Evolutionary conservation across 164 flowering plant species (phyloP).

Genomic region (Pachysandra terminalis): DNA sequence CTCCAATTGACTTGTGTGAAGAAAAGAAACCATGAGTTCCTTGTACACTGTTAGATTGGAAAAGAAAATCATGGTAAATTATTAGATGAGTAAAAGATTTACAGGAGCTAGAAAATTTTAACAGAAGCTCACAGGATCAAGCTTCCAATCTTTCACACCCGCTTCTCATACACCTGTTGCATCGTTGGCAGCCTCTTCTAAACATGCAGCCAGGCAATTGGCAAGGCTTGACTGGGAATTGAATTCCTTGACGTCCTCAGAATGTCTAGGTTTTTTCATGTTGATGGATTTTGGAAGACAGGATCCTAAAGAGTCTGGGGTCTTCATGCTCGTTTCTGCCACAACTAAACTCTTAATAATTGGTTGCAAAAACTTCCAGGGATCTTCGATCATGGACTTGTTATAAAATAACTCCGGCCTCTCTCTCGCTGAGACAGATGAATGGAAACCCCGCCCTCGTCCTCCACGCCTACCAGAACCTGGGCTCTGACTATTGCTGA

Average conservation of each 20-base stretch:
- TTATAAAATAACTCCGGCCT: conserved; percentile 41
- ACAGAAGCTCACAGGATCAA: no score
- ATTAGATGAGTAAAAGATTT: no score
- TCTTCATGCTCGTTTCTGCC: background rate
- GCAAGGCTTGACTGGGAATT: conserved; percentile 55
- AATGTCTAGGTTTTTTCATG: conserved; percentile 33
- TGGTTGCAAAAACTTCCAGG: conserved; percentile 67
- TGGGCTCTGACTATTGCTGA: conserved; percentile 18
- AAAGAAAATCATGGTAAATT: no score
- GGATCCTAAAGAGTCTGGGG: conserved; percentile 18
- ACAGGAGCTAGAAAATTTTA: no score
- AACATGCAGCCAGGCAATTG: conserved; percentile 58
- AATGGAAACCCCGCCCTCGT: conserved; percentile 34
- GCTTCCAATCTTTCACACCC: no score
- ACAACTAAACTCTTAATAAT: conserved; percentile 30
- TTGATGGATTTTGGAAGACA: conserved; percentile 48
- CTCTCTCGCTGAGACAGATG: conserved; percentile 26
- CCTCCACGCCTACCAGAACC: conserved; percentile 35
- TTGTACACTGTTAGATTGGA: no score
- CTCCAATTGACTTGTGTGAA: no score
- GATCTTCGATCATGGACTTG: conserved; percentile 79
- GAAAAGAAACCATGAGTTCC: no score
- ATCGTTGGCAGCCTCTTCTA: conserved; percentile 41
- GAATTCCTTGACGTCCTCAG: conserved; percentile 24
- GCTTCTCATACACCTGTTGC: conserved; percentile 16